These are phyloP conservation scores for Dichotomopilus funicola DNA, from an alignment of 2,329 filamentous ascomycete species.

Conservation along the genomic window DNA sequence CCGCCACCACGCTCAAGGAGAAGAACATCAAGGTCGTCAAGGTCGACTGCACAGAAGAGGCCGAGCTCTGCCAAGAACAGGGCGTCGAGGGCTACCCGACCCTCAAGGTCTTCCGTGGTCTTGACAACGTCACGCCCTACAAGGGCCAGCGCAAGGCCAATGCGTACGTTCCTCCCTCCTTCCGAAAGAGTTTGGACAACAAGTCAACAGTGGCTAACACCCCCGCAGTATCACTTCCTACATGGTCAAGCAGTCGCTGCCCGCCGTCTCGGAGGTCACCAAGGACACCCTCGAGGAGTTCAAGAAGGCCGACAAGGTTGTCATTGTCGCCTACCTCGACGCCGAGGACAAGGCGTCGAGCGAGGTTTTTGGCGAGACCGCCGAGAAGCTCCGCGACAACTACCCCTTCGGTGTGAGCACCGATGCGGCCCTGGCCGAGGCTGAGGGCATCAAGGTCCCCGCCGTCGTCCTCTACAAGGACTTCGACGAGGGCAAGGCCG, in stretches of 20 bases:
- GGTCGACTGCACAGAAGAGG: conserved; percentile 92
- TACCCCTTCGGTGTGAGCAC: conserved; percentile 88
- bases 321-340: conserved; percentile 82
- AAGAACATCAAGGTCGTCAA: conserved; percentile 82
- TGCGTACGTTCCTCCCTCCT: conserved; percentile 45
- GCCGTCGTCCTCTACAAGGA: conserved; percentile 92
- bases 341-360: conserved; percentile 77
- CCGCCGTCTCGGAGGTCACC: conserved; percentile 77
- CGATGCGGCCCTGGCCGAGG: conserved; percentile 78
- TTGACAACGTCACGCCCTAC: conserved; percentile 76
- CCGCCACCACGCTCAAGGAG: conserved; percentile 76
- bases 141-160: conserved; percentile 82
- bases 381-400: conserved; percentile 74
- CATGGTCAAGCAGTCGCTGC: conserved; percentile 97
- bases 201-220: not conserved
- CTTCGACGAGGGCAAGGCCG: conserved; percentile 92
- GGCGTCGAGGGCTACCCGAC: conserved; percentile 98
- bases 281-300: conserved; percentile 86
- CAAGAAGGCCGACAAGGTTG: conserved; percentile 97
- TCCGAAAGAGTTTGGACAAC: not conserved
- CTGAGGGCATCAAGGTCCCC: conserved; percentile 81
- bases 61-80: conserved; percentile 80
- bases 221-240: conserved; percentile 61
- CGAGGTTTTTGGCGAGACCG: conserved; percentile 70
- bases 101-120: conserved; percentile 95